Percentiles rank a stretch among this genome's conserved stretches.
These are phyloP conservation scores for Phlebiopsis flavidoalba DNA, from an alignment of 768 basidiomycete species.

Conservation along the genomic window DNA sequence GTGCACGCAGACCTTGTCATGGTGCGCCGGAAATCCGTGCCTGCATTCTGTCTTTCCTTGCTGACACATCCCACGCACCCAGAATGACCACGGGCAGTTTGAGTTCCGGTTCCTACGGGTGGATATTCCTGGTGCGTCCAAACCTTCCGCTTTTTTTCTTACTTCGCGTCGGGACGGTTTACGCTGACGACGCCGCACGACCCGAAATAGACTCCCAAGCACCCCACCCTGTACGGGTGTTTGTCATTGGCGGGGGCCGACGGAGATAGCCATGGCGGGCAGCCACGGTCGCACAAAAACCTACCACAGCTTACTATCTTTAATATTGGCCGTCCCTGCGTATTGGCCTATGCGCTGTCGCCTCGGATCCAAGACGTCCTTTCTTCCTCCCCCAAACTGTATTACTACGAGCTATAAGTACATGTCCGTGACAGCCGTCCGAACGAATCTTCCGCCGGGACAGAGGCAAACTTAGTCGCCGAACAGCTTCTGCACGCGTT, in stretches of 20 bases:
- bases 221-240: conserved; percentile 10
- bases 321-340: not conserved
- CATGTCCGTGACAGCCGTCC: conserved; percentile 1
- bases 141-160: not conserved
- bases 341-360: not conserved
- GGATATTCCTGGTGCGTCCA: conserved; percentile 68
- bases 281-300: not conserved
- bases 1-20: conserved; percentile 75
- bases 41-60: not conserved
- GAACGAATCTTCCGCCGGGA: not conserved
- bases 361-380: not conserved
- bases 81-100: conserved; percentile 78
- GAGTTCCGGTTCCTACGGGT: conserved; percentile 73
- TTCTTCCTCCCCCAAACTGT: conserved; percentile 1
- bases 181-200: not conserved
- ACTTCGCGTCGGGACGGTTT: not conserved
- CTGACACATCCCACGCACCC: conserved; percentile 8
- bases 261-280: not conserved
- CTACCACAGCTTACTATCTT: not conserved
- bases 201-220: conserved; percentile 7
- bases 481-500: conserved; percentile 93
- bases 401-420: conserved; percentile 9
- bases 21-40: conserved; percentile 45
- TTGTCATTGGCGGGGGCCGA: conserved; percentile 10
- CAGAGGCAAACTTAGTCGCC: conserved; percentile 59